Conservation (phyloP, 2,329 filamentous ascomycete genomes). For the Coccinonectria pachysandricola region DNA sequence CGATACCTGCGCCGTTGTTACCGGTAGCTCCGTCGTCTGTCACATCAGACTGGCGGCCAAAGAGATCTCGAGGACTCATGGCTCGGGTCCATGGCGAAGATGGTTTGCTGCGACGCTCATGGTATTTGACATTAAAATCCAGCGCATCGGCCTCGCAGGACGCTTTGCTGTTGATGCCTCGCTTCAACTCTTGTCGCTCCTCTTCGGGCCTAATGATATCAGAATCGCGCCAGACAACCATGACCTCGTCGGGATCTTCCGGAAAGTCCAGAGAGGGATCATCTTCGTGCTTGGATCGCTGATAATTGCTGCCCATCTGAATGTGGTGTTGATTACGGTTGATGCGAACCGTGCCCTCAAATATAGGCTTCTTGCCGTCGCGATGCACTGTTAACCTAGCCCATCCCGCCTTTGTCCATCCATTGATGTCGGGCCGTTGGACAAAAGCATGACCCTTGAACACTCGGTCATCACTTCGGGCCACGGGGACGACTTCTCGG, state of each 20-base stretch:
- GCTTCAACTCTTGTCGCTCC: slow-evolving; percentile 53
- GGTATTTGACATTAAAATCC: slow-evolving; percentile 63
- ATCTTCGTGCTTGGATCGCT: slow-evolving; percentile 55
- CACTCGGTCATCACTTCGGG: slow-evolving; percentile 66
- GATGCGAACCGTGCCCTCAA: slow-evolving; percentile 81
- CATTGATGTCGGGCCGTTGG: slow-evolving; percentile 43
- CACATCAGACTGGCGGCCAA: slow-evolving; percentile 67
- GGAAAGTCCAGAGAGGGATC: slow-evolving; percentile 55
- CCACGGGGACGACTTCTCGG: slow-evolving; percentile 54
- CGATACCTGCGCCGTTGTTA: slow-evolving; percentile 63
- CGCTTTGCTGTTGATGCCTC: slow-evolving; percentile 33
- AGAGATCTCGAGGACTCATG: slow-evolving; percentile 54
- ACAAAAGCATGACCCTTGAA: slow-evolving; percentile 74
- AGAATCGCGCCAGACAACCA: slow-evolving; percentile 88
- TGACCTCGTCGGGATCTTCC: slow-evolving; percentile 53
- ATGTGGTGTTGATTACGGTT: slow-evolving; percentile 79
- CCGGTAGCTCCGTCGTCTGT: slow-evolving; percentile 49
- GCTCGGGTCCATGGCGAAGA: slow-evolving; percentile 47
- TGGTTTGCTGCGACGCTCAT: slow-evolving; percentile 48
- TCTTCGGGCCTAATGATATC: slow-evolving; percentile 49
- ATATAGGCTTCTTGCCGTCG: slow-evolving; percentile 71
- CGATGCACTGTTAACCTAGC: slow-evolving; percentile 67
- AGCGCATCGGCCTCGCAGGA: slow-evolving; percentile 68
- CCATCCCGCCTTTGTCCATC: slow-evolving; percentile 80
- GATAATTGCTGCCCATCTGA: slow-evolving; percentile 64